Conservation (phyloP, 257 asterid genomes). For the Solanum bulbocastanum region DNA sequence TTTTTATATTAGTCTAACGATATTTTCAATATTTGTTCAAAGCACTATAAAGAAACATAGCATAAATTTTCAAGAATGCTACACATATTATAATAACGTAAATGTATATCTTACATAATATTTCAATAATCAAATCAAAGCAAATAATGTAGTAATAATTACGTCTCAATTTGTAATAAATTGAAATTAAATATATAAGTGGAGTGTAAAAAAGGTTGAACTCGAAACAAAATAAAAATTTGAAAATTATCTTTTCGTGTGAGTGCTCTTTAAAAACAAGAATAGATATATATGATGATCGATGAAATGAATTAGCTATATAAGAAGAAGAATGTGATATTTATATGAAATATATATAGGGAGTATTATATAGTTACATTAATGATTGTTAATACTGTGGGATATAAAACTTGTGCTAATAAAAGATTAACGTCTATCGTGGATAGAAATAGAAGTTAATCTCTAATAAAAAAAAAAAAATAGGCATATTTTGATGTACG, state of each 20-base stretch:
- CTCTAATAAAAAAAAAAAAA: neutral
- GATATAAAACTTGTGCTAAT: neutral
- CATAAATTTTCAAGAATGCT: too few relatives aligned
- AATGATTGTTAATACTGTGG: neutral
- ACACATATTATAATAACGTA: too few relatives aligned
- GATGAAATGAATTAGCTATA: neutral
- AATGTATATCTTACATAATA: too few relatives aligned
- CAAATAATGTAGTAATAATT: neutral
- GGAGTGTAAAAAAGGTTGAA: neutral
- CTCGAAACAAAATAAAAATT: neutral
- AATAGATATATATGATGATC: neutral
- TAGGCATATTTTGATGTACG: neutral
- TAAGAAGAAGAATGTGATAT: neutral
- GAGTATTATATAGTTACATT: neutral
- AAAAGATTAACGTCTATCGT: fast-evolving
- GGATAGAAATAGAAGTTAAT: too few relatives aligned
- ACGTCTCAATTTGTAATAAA: neutral
- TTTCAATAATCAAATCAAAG: too few relatives aligned
- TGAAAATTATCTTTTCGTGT: neutral
- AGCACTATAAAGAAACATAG: too few relatives aligned
- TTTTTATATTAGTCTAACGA: too few relatives aligned
- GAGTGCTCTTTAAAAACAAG: neutral
- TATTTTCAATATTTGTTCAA: too few relatives aligned
- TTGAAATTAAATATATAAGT: neutral
- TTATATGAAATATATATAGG: neutral